Base-by-base conservation (phyloP, 2,329 filamentous ascomycete species). In the Pseudodiploospora longispora region DNA sequence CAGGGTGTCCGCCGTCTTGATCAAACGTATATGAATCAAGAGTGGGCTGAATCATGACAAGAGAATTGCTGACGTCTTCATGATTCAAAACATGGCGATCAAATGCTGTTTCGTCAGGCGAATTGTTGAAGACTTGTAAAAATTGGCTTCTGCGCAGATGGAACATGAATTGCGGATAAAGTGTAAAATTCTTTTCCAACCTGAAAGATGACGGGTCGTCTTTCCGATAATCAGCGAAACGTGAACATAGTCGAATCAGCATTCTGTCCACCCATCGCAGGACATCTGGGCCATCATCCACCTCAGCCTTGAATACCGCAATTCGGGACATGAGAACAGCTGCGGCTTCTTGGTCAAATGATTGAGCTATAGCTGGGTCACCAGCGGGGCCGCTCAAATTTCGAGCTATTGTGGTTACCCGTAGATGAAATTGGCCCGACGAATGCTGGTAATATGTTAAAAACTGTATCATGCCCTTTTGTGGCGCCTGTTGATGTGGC, bases 141-240 rank as follows among this genome's bases (percentile, higher is more conserved):
- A 98, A 98, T 66, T 97, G 93, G 67, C 89, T 95, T 66, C 93
- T 82, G 56, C 93, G 85, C 49, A 98, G 77, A 65, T 98, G 93
- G 75, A 98, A 98, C 93, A 98, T 98, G 70, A 98, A 98, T 63
- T 98, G 93, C 28, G 93, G 93, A 61, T 98, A 98, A 10, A 98
- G 76, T 0, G 91, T 97, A 61, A 98, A 98, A 72, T 98, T 98
- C 80, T 96, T 96, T 67, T 98, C 93, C 50, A 95, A 69, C 32
- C 89, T 81, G 80, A 98, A 98, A 1, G 91, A 97, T 5, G 91
- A 94, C 10, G 93, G 89, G 57, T 98, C 93, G 61, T 98, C 93
- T 68, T 98, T 98, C 50, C 93, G 80, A 64, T 98, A 98, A 65
- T 98, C 93, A 29, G 93, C 93, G 61, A 98, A 98, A 54, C 91